Conservation (phyloP, 352 stramenopile species). For the Phytophthora ohioensis region DNA sequence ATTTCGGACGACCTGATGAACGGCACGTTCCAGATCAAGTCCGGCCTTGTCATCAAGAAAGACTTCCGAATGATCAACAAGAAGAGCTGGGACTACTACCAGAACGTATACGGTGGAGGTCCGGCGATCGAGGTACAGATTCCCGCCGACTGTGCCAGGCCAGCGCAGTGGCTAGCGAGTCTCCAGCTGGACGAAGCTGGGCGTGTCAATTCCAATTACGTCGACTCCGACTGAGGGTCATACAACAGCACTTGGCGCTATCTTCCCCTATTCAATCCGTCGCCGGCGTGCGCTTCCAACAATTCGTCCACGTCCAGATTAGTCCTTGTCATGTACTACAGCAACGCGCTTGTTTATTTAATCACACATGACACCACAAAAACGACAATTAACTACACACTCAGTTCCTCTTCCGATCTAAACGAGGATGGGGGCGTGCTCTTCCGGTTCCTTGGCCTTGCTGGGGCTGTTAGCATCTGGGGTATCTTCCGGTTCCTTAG, state of each 20-base stretch:
- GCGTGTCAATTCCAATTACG: constrained; percentile 74
- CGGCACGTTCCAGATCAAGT: constrained; percentile 75
- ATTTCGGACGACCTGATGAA: constrained; percentile 74
- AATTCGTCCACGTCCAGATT: constrained; percentile 22
- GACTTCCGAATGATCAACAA: constrained; percentile 87
- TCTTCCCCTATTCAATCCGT: constrained; percentile 4
- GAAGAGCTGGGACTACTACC: constrained; percentile 81
- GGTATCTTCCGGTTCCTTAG: constrained; percentile 26
- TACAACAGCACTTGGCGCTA: neutral
- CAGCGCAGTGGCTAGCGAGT: constrained; percentile 55
- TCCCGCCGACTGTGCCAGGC: constrained; percentile 60
- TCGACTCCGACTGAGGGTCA: constrained; percentile 45
- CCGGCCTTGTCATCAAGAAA: constrained; percentile 66
- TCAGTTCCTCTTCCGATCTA: constrained; percentile 16
- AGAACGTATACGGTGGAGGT: constrained; percentile 72
- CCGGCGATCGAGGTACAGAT: constrained; percentile 78
- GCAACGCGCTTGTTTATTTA: constrained; percentile 48
- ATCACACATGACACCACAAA: constrained; percentile 37
- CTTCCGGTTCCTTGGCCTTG: constrained; percentile 17
- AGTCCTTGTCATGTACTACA: constrained; percentile 40
- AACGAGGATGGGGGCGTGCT: constrained; percentile 24
- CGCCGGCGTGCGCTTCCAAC: constrained; percentile 4
- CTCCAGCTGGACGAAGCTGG: constrained; percentile 62
- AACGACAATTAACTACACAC: constrained; percentile 27
- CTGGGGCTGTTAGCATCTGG: constrained; percentile 21